These are phyloP conservation scores for Spathaspora sp. DNA, from an alignment of 805 yeast species.

Conservation along the genomic window DNA sequence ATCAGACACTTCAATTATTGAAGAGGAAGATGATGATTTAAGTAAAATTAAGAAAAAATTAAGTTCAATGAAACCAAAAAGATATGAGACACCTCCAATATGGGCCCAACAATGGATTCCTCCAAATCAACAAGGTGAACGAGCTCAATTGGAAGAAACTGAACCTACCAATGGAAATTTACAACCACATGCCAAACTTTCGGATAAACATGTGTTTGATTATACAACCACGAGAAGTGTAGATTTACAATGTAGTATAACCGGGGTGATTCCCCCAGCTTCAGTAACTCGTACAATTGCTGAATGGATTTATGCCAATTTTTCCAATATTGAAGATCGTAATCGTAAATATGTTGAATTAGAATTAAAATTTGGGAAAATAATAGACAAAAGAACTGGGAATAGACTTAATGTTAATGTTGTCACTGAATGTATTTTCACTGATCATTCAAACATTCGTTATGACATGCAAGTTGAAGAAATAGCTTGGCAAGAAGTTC, in stretches of 20 bases:
- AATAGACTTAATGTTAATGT: constrained; percentile 63
- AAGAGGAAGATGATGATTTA: constrained; percentile 27
- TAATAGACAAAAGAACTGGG: constrained; percentile 61
- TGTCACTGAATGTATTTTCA: constrained; percentile 62
- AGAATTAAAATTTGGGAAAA: constrained; percentile 71
- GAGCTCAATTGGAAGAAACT: not conserved
- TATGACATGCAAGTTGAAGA: constrained; percentile 67
- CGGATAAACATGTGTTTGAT: constrained; percentile 28
- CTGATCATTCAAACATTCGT: constrained; percentile 50
- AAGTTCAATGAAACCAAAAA: constrained; percentile 46
- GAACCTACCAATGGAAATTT: not conserved
- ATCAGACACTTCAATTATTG: not conserved
- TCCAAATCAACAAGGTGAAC: constrained; percentile 9
- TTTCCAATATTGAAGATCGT: constrained; percentile 57
- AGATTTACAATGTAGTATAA: constrained; percentile 51
- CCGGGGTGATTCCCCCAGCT: constrained; percentile 75
- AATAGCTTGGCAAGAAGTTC: constrained; percentile 55
- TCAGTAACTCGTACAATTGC: constrained; percentile 78
- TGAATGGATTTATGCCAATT: constrained; percentile 85
- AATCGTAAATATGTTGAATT: constrained; percentile 58
- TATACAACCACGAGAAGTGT: constrained; percentile 26
- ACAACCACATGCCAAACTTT: constrained; percentile 9
- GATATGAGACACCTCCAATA: constrained; percentile 64
- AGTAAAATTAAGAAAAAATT: constrained; percentile 19
- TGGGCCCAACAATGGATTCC: constrained; percentile 83